Evolutionary conservation across 106 monocot genomes (phyloP), one percentile per base, ranked within the genome.

Genomic region (Dactylorhiza incarnata): DNA sequence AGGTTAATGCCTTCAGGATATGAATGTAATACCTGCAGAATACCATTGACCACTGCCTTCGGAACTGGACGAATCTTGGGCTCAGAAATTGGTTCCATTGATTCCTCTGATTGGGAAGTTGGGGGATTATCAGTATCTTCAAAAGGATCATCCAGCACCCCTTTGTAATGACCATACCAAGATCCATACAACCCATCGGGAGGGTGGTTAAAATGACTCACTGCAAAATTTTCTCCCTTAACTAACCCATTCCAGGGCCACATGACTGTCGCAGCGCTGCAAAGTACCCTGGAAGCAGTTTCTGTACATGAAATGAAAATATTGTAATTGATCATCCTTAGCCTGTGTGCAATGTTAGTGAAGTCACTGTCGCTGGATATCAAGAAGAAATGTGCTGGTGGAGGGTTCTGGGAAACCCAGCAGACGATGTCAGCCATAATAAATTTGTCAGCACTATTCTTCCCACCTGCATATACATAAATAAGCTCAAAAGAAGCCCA

Each of bases 241-340:
- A 83, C 86, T 73, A 99, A 84, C 20, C 48, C 78, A 63, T 71
- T 58, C 99, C 99, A 99, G 12, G 87, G 86, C 94, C 94, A 94
- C 89, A 99, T 84, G 13, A 94, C 66, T 50, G 91, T 94, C 43
- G 99, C 99, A 55, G 94, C 84, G 81, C 99, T 88, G 68, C 81
- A 89, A 20, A 99, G 86, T 44, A 83, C 86, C 9, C 65, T 76
- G 4, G 86, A 72, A 14, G 74, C 83, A 75, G 22, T 44, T 29
- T 84, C 83, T 51, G 54, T 74, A 83, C 86, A 78, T 0, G 99
- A 81, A 65, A 99, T 84, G 13, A 99, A 78, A 73, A 99, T 77
- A 72, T 99, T 99, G 58, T 99, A 99, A 79, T 99, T 99, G 84
- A 79, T 94, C 99, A 99, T 94, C 77, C 99, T 80, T 9, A 99